Base-by-base conservation (phyloP, 148 eudicot species). In the Euryodendron excelsum region DNA sequence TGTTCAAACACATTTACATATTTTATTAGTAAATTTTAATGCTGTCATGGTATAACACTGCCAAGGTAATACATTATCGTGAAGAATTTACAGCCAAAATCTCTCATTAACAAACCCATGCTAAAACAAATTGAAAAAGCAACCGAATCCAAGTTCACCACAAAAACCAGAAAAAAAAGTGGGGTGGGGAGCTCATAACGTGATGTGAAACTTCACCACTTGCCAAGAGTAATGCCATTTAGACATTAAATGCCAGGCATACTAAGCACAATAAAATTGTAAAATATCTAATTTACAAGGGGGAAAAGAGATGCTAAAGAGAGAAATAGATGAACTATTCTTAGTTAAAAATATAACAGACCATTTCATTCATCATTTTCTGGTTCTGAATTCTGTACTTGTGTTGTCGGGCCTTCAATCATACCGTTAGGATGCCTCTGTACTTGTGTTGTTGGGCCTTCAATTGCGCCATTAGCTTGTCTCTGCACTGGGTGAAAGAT, bases 371-470 rank as follows among this genome's bases (percentile, higher is more conserved):
- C 86, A 10, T 73, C 85, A 73, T 67, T 69, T 23, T 79, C 84
- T 0, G 84, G 72, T 53, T 79, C 88, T 34, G 84, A 75, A 77
- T 69, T 53, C 79, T 84, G 85, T 30, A 2, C 86, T 20, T 63
- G 78, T 74, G 63, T 62, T 20, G 82, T 60, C 44, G 86, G 86
- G 47, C 89, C 92, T 86, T 79, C 91, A 80, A 89, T 87, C 25
- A 80, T 72, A 72, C 77, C 77, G 72, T 28, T 69, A 30, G 47
- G 71, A 18, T 59, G 84, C 37, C 81, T 61, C 31, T 41, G 79
- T 21, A 47, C 72, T 1, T 39, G 62, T 75, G 67, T 65, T 3
- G 84, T 63, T 62, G 87, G 86, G 62, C 88, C 91, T 86, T 78
- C 88, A 77, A 86, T 89, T 25, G 83, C 80, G 72, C 80, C 79